Evolutionary conservation across 768 basidiomycete genomes (phyloP).

Genomic region (Suillus subalutaceus): DNA sequence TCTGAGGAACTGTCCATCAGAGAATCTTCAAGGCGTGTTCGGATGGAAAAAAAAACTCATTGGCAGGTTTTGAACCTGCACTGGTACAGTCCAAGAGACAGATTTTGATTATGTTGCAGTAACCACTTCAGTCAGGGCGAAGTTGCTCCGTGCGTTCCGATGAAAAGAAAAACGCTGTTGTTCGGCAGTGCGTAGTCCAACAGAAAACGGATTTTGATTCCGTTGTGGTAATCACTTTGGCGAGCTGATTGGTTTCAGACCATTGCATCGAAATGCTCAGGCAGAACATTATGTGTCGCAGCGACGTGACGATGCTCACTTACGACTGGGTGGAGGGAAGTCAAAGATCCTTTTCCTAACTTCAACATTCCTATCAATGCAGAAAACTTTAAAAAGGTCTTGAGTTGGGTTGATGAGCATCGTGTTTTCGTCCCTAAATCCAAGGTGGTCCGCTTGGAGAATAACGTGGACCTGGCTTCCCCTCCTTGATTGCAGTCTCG

Average conservation of each 20-base stretch:
- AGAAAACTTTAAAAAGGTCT: not conserved
- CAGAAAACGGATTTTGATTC: too few relatives aligned
- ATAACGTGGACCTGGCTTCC: not conserved
- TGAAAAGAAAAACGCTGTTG: too few relatives aligned
- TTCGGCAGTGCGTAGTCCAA: too few relatives aligned
- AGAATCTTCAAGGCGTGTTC: too few relatives aligned
- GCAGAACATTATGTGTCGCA: constrained; percentile 15
- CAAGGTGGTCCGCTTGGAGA: not conserved
- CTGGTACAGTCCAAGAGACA: too few relatives aligned
- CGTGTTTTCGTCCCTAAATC: not conserved
- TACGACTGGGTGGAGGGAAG: constrained; percentile 16
- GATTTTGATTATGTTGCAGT: too few relatives aligned
- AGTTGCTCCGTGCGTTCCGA: too few relatives aligned
- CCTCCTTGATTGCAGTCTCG: not conserved
- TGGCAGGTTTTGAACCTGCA: too few relatives aligned
- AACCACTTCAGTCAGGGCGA: too few relatives aligned
- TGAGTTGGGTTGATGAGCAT: not conserved
- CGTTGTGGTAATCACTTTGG: too few relatives aligned
- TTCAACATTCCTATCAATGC: constrained; percentile 4
- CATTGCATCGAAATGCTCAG: constrained; percentile 15
- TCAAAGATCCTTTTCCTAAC: not conserved
- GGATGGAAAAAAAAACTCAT: too few relatives aligned
- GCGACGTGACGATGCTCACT: constrained; percentile 13
- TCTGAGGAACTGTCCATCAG: too few relatives aligned
- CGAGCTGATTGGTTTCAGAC: not conserved